Base-by-base conservation (phyloP, 1,284 basidiomycete species). In the Prillingera fragicola region DNA sequence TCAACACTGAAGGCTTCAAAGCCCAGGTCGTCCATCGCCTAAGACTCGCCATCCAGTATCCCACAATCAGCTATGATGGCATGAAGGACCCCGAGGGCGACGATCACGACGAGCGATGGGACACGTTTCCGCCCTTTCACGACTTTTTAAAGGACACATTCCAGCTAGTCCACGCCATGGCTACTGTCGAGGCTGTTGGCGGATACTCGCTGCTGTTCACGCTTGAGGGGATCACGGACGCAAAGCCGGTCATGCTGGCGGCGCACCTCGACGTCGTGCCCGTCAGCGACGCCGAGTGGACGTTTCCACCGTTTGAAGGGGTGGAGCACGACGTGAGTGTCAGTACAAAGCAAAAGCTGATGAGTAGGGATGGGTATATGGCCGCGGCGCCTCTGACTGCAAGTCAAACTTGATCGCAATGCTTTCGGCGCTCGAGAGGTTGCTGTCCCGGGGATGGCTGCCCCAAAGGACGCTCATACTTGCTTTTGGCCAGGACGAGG, bases 401-500 rank as follows among this genome's bases (percentile, higher is more conserved):
- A 54, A 54, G 23, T 35, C 41, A 8, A 51, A 44, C 18, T 21
- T 52, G 13, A 48, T 54, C n/a, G 50, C 39, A 3, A 33, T 48
- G 21, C 41, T 54, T 4, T 39, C 45, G 8, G 40, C 43, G 3
- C 19, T 48, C 15, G 50, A 51, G 24, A 40, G 32, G 15, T 39
- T 54, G 7, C 23, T 52, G 5, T 29, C 25, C n/a, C 26, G 19
- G 7, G 42, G 38, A 4, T 51, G 37, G 35, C 5, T 6, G 14
- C 45, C 45, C 7, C 8, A 33, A 19, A 39, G 49, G 5, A 51
- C 49, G 4, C 18, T 51, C 8, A 19, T 51, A 9, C 18, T 47
- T 2, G 49, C 45, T 8, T 51, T 43, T 35, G 45, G 45, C 8
- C 45, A 47, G 21, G 49, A 51, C 40, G 49, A 51, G 33, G 49